Evolutionary conservation across 768 basidiomycete species (phyloP), one percentile per base, ranked within the genome.

Genomic region (Lepiota brunneoincarnata): DNA sequence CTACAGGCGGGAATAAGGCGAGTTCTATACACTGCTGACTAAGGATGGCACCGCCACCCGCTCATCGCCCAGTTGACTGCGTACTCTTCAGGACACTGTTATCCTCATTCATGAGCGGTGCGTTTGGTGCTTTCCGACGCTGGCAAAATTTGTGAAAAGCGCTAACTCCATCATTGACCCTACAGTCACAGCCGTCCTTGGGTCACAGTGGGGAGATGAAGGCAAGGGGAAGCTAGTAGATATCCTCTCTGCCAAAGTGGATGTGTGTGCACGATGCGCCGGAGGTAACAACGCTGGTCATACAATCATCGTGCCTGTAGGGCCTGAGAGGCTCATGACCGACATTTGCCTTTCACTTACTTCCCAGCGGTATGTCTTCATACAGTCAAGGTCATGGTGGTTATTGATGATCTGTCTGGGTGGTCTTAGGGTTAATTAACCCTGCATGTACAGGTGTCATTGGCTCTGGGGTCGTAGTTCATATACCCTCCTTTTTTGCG

Each of bases 221-320:
- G 91, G 92, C 60, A 91, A 92, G 70, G 93, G 93, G 14, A 98
- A 99, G 74, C 84, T 99, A 52, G 97, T 97, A 55, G 97, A 99
- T 69, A 93, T 99, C 65, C 81, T 99, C 59, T 82, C 94, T 36
- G 91, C 89, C 12, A 82, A 95, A 39, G 79, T 82, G 55, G 97
- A 99, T 69, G 69, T 98, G 67, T 98, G 95, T 64, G 96, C 94
- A 17, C 83, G 97, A 43, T 98, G 93, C 68, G 97, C 97, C 11
- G 97, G 97, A 12, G 97, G 97, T 10, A 98, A 98, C 75, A 99
- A 99, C 67, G 97, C 97, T 20, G 97, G 97, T 2, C 97, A 99
- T 73, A 98, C 97, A 20, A 98, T 99, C 69, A 88, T 99, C 59
- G 91, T 85, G 4, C 86, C 87, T 4, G 69, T 82, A 21, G 82